phyloP scores from a whole-genome alignment of 2,329 filamentous ascomycete genomes.

The Ceratocystis albifundus region DNA sequence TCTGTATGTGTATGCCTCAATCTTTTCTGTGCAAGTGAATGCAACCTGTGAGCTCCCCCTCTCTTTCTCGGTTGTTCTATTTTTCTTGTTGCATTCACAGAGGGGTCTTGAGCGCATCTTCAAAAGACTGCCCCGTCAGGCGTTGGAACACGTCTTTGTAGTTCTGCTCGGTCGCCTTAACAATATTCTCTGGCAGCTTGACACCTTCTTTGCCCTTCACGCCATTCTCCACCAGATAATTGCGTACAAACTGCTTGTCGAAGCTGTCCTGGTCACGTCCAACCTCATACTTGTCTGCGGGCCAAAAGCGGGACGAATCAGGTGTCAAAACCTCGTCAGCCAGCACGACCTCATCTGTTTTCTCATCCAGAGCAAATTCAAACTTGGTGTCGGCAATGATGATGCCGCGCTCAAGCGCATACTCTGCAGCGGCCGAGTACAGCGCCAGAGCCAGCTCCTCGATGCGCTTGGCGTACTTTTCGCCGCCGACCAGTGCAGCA shows the following conservation, averaged over 20 bases:
- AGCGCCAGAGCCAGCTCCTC: slow-evolving; percentile 29
- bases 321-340: slow-evolving; percentile 82
- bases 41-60: neutral
- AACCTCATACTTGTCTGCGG: slow-evolving; percentile 48
- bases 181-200: slow-evolving; percentile 59
- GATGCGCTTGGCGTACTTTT: slow-evolving; percentile 29
- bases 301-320: slow-evolving; percentile 80
- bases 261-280: slow-evolving; percentile 71
- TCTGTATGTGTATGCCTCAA: neutral
- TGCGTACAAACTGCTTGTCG: slow-evolving; percentile 74
- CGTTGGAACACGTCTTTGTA: slow-evolving; percentile 65
- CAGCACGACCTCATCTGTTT: slow-evolving; percentile 29
- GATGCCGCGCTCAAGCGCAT: slow-evolving; percentile 39
- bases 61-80: neutral
- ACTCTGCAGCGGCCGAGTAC: slow-evolving; percentile 42
- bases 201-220: slow-evolving; percentile 34
- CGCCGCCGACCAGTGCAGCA: slow-evolving; percentile 34
- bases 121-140: slow-evolving; percentile 45
- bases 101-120: slow-evolving; percentile 26
- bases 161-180: slow-evolving; percentile 54
- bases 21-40: neutral
- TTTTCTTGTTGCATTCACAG: slow-evolving; percentile 4
- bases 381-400: slow-evolving; percentile 41
- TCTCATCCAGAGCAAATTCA: slow-evolving; percentile 37
- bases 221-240: slow-evolving; percentile 66